Base-by-base conservation (phyloP, 2,329 filamentous ascomycete genomes). In the Hirsutella thompsonii region DNA sequence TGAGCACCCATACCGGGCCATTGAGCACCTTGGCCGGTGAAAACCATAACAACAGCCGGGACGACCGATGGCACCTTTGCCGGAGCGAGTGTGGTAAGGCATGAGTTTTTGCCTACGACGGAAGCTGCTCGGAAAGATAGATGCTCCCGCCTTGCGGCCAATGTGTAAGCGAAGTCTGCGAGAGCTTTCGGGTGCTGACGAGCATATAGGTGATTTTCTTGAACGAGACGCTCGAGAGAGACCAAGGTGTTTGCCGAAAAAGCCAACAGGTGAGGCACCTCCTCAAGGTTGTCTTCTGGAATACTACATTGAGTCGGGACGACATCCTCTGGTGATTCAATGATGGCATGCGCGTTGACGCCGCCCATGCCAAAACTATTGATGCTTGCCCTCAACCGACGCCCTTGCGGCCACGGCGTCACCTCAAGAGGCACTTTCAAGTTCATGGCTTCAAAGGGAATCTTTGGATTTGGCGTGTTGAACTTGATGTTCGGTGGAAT, bases 351-450 rank as follows among this genome's bases (percentile, higher is more conserved):
- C 2, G 57, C 62, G 43, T 68, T 68, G 13, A 63, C 59, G 28
- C 57, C 62, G 19, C 61, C 64, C 19, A 62, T 63, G 1, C 65
- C 65, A 36, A 69, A 69, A 36, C 56, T 58, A 49, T 67, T 68
- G 39, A 69, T 55, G 43, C 65, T 68, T 40, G 68, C 62, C 10
- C 68, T 60, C 1, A 62, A 57, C 4, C 59, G 48, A 8, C 62
- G 59, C 2, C 49, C 37, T 2, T 49, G 34, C 0, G 63, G 62
- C 62, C 63, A 67, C 2, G 52, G 43, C 0, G 49, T 59, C 14
- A 59, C 50, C 13, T 56, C 47, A 0, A 47, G 49, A 0, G 63
- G 58, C 5, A 61, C 54, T 2, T 3, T 39, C 1, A 57, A 46
- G 8, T 53, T 52, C 9, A 21, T 41, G 10, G 48, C 38, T 3